Percentiles rank a stretch among this genome's conserved stretches.
Conservation (phyloP, 2,329 filamentous ascomycete species). For the Epichloe sylvatica region DNA sequence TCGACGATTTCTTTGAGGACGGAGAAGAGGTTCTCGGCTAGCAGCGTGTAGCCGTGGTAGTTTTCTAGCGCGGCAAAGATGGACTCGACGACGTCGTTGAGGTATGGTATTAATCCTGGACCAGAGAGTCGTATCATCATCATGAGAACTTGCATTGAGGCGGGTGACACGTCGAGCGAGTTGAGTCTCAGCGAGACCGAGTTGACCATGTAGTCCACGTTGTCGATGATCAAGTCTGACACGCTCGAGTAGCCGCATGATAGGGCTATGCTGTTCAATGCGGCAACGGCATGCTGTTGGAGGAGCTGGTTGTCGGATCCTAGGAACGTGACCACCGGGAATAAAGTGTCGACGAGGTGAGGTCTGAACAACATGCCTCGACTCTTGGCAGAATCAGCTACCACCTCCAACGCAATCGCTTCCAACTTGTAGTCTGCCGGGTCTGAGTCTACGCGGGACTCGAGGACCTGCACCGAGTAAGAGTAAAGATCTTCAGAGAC, state of each 20-base stretch:
- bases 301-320: conserved; percentile 56
- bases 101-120: conserved; percentile 64
- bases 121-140: conserved; percentile 93
- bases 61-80: conserved; percentile 90
- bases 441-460: conserved; percentile 35
- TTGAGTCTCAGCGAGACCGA: conserved; percentile 80
- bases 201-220: conserved; percentile 94
- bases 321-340: conserved; percentile 79
- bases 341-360: conserved; percentile 82
- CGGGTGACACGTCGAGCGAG: conserved; percentile 80
- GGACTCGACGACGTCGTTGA: conserved; percentile 81
- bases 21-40: conserved; percentile 74
- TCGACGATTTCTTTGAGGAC: conserved; percentile 73
- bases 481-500: conserved; percentile 54
- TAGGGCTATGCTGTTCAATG: conserved; percentile 64
- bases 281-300: conserved; percentile 68
- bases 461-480: conserved; percentile 49
- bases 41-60: conserved; percentile 79
- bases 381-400: conserved; percentile 60
- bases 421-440: conserved; percentile 55
- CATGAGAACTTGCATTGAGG: conserved; percentile 74
- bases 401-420: conserved; percentile 67
- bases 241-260: conserved; percentile 64
- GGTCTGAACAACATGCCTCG: conserved; percentile 56
- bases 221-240: conserved; percentile 69